Base-by-base conservation (phyloP, 768 basidiomycete species). In the Russula compacta region DNA sequence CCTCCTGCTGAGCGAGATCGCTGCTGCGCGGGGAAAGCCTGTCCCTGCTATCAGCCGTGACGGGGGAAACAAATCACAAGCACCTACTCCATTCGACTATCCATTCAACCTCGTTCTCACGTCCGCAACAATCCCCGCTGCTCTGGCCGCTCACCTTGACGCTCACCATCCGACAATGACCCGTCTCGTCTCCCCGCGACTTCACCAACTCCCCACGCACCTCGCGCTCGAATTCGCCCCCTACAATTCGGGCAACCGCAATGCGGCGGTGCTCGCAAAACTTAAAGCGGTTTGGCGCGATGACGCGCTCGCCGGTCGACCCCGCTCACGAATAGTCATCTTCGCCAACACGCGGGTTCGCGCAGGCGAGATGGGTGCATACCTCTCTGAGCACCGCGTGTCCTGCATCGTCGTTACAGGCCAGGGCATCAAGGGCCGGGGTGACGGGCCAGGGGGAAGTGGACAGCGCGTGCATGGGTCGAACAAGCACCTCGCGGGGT, bases 121-220 rank as follows among this genome's bases (percentile, higher is more conserved):
- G 15, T 87, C 87, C 48, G 94, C 94, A 0, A 95, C 94, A 3
- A 88, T 97, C 62, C 93, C 94, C 7, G 79, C 82, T 38, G 81
- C 87, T 2, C 83, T 91, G 51, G 79, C 83, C 32, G 70, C 77
- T 21, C 87, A 89, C 70, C 78, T 92, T 33, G 78, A 81, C 63
- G 72, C 71, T 0, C 71, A 82, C 59, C 87, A 90, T 66, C 88
- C 89, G 0, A 56, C 71, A 1, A 73, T 89, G 54, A 75, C 78
- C n/a, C 83, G 86, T n/a, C 81, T 94, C 46, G 84, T 87, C 15
- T 93, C 92, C 0, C 90, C 90, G 0, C 78, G 81, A 19, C 75
- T 95, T 8, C 93, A 97, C 69, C 83, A 80, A 43, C 82, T 95
- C 1, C 94, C 94, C 0, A 72, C 78, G 50, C 77, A 77, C 17